Conservation (phyloP, 208 protist species). For the Leishmania martiniquensis region DNA sequence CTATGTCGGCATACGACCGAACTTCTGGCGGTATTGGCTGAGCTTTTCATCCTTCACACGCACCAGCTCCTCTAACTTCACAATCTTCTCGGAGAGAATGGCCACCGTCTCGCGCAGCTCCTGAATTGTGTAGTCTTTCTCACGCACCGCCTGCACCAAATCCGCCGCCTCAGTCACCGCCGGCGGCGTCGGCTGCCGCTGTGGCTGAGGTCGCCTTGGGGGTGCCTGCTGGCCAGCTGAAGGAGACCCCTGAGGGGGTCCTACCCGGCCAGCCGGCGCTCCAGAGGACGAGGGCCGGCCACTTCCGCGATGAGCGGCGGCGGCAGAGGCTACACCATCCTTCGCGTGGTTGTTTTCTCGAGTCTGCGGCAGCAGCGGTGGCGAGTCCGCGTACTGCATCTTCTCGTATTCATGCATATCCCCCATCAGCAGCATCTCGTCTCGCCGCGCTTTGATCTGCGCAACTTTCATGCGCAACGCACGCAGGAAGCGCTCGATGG, state of each 20-base stretch:
- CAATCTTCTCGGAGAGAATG: conserved; percentile 92
- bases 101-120: conserved; percentile 91
- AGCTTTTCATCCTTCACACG: conserved; percentile 97
- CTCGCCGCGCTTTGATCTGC: conserved; percentile 73
- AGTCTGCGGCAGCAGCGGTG: neutral
- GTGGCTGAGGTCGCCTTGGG: conserved; percentile 9
- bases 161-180: conserved; percentile 18
- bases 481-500: conserved; percentile 94
- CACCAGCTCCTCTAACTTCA: conserved; percentile 96
- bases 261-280: neutral
- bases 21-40: conserved; percentile 68
- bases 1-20: conserved; percentile 42
- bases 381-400: conserved; percentile 9
- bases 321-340: neutral
- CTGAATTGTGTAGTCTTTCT: conserved; percentile 92
- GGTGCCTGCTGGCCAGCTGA: neutral
- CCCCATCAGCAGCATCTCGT: conserved; percentile 20
- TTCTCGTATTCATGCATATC: conserved; percentile 18
- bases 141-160: conserved; percentile 64
- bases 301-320: neutral
- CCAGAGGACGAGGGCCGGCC: neutral
- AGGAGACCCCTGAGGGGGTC: neutral
- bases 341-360: neutral
- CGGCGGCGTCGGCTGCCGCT: conserved; percentile 9
- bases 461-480: conserved; percentile 91